Percentiles rank a stretch among this genome's conserved stretches.
These are phyloP conservation scores for Sclerospora graminicola DNA, from an alignment of 352 stramenopile genomes.

Conservation along the genomic window DNA sequence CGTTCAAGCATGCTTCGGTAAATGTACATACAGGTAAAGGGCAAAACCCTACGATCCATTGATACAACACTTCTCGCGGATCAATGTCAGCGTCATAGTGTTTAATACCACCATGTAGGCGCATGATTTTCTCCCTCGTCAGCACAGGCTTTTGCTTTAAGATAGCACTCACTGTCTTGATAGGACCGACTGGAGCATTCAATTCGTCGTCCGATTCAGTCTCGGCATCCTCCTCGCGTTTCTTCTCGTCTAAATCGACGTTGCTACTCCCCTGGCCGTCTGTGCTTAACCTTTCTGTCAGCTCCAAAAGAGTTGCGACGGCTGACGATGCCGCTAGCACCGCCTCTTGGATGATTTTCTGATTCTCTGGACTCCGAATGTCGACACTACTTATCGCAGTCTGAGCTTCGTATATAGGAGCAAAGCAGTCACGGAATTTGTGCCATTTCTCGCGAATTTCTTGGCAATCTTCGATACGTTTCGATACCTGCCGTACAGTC, in stretches of 20 bases:
- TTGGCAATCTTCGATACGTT: slow-evolving; percentile 25
- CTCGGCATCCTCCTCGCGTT: background rate
- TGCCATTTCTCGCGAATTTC: slow-evolving; percentile 23
- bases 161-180: slow-evolving; percentile 1
- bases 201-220: background rate
- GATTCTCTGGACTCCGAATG: slow-evolving; percentile 4
- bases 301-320: slow-evolving; percentile 8
- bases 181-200: background rate
- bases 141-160: slow-evolving; percentile 12
- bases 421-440: slow-evolving; percentile 24
- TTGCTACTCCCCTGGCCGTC: background rate
- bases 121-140: slow-evolving; percentile 18
- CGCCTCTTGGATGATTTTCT: slow-evolving; percentile 15
- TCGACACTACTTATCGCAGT: background rate
- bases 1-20: slow-evolving; percentile 19
- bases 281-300: slow-evolving; percentile 3
- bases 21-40: slow-evolving; percentile 33
- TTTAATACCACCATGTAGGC: slow-evolving; percentile 35
- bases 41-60: slow-evolving; percentile 44
- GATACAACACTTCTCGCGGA: slow-evolving; percentile 42
- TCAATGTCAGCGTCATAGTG: slow-evolving; percentile 50
- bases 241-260: background rate
- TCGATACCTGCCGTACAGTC: slow-evolving; percentile 10
- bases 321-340: slow-evolving; percentile 15
- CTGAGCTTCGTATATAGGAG: slow-evolving; percentile 20